A percentile compares a stretch with the other conserved stretches of the same genome.
Conservation (phyloP, 768 basidiomycete genomes). For the Sporobolomyces phaffii region DNA sequence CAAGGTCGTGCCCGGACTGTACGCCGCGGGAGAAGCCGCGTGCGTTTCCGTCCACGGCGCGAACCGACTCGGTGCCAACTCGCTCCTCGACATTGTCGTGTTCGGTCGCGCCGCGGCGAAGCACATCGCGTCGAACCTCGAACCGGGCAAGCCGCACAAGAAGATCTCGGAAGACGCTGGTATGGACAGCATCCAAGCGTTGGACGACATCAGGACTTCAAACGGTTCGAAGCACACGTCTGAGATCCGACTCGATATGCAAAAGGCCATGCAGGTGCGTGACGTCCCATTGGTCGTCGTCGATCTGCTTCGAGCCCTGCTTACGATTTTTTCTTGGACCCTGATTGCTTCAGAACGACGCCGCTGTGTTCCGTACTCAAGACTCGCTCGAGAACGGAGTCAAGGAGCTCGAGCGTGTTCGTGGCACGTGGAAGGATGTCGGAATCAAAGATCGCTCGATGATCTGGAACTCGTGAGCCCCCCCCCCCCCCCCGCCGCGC, state of each 20-base stretch:
- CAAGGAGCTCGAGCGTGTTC: conserved; percentile 72
- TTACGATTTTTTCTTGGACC: no score
- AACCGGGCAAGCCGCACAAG: conserved; percentile 86
- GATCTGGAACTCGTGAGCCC: conserved; percentile 96
- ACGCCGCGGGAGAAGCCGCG: conserved; percentile 97
- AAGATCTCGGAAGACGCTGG: conserved; percentile 79
- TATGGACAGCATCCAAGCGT: conserved; percentile 69
- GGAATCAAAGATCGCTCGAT: conserved; percentile 96
- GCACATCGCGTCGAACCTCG: conserved; percentile 86
- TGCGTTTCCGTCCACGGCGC: conserved; percentile 99
- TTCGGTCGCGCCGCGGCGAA: conserved; percentile 99
- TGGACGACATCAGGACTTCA: conserved; percentile 81
- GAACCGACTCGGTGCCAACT: conserved; percentile 99
- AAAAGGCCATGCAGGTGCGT: conserved; percentile 73
- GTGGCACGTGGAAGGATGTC: conserved; percentile 80
- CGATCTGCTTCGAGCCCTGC: not conserved
- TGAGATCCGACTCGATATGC: conserved; percentile 88
- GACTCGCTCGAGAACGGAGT: conserved; percentile 86
- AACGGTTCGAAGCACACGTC: conserved; percentile 79
- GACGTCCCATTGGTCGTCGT: not conserved
- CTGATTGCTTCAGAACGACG: conserved; percentile 69
- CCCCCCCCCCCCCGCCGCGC: not conserved
- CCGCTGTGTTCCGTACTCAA: conserved; percentile 80
- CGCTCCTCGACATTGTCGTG: conserved; percentile 95
- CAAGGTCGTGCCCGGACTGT: conserved; percentile 87